Base-by-base conservation (phyloP, 177 flowering plant species). In the Telopea speciosissima region DNA sequence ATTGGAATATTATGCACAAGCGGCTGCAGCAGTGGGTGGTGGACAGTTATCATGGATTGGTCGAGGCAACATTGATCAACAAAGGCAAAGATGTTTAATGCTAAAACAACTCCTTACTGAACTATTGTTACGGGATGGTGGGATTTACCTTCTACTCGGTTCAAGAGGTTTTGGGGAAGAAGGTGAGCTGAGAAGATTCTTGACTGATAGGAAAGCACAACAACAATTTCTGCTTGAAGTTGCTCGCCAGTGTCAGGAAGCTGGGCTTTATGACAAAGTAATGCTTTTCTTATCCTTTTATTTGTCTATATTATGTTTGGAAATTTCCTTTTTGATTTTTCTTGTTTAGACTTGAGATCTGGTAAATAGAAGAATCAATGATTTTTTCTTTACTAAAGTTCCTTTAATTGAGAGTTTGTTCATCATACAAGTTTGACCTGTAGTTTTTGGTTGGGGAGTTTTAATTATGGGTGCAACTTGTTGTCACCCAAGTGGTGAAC, bases 11-110 rank as follows among this genome's bases (percentile, higher is more conserved):
- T 95, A 86, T 85, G 96, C 89, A 42, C 99, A 95, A 80, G 94
- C 99, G 77, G 96, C 97, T 75, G 94, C 97, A 66, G 88, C 94
- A 42, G 84, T 91, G 68, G 99, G 97, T 76, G 99, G 99, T 72
- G 99, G 98, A 64, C 90, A 85, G 72, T 58, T 85, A 72, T 92
- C 99, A 65, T 95, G 97, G 97, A 78, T 78, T 67, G 94, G 96
- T 19, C 81, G 89, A 78, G 87, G 85, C 68, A 90, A 72, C 75
- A 72, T 75, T 24, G 91, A 91, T 84, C 97, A 93, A 73, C 97
- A 91, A 76, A 86, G 98, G 77, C 97, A 88, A 82, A 85, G 88
- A 79, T 84, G 25, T 65, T 69, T 85, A 80, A 91, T 95, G 96
- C 85, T 95, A 74, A 92, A 85, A 79, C 97, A 95, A 74, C 93